Evolutionary conservation across 345 rosid genomes (phyloP).

Genomic region (Passiflora organensis): DNA sequence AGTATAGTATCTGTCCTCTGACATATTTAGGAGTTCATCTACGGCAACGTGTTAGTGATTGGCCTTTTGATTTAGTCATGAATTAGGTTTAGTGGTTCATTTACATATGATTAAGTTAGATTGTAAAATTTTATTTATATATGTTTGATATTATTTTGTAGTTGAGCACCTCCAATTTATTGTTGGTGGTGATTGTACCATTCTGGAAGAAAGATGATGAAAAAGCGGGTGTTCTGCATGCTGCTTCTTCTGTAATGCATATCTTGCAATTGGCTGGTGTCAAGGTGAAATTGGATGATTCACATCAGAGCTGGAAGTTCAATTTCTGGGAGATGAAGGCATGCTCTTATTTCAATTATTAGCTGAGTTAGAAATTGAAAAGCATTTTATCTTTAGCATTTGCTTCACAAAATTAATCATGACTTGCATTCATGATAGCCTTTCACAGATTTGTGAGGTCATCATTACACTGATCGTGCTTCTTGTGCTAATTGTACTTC

Average conservation of each 20-base stretch:
- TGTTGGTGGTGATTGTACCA: conserved; percentile 76
- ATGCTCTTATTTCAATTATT: conserved; percentile 2
- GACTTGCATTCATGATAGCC: not conserved
- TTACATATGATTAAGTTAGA: too few relatives aligned
- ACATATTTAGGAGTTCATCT: too few relatives aligned
- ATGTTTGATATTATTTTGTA: too few relatives aligned
- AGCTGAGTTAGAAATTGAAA: not conserved
- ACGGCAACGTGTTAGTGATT: too few relatives aligned
- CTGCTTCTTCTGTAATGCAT: conserved; percentile 62
- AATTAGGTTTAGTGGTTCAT: too few relatives aligned
- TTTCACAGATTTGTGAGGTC: too few relatives aligned
- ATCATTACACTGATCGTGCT: too few relatives aligned
- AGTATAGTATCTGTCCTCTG: too few relatives aligned
- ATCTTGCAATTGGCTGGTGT: conserved; percentile 54
- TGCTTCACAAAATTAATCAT: not conserved
- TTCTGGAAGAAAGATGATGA: conserved; percentile 82
- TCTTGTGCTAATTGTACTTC: too few relatives aligned
- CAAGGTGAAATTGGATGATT: conserved; percentile 81
- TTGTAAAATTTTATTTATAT: too few relatives aligned
- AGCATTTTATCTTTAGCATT: not conserved
- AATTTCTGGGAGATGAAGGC: conserved; percentile 99
- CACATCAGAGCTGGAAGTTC: conserved; percentile 89
- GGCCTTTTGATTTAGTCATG: too few relatives aligned
- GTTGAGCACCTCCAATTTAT: conserved; percentile 3
- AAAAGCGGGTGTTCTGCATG: conserved; percentile 64